Evolutionary conservation across 179 eudicot species (phyloP).

Genomic region (Beta lomatogona): DNA sequence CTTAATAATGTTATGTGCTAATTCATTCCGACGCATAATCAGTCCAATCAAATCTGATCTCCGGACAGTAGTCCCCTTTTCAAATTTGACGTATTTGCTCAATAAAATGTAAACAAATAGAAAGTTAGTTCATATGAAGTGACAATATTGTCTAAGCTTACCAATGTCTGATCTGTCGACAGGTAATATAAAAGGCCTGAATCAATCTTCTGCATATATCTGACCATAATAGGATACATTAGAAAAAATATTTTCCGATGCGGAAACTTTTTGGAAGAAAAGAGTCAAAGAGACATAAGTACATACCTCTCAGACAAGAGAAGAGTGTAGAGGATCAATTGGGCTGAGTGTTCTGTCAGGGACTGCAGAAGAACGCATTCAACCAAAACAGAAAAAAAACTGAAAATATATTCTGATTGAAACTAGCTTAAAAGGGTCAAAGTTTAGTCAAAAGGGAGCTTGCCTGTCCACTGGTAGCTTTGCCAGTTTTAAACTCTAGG

Average conservation of each 20-base stretch:
- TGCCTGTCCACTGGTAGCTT: conserved; percentile 92
- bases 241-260: neutral
- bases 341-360: conserved; percentile 90
- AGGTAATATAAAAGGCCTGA: conserved; percentile 90
- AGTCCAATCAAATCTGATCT: conserved; percentile 92
- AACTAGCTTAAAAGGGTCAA: conserved; percentile 6
- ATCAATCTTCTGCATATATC: conserved; percentile 73
- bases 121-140: neutral
- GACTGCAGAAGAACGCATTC: conserved; percentile 52
- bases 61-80: conserved; percentile 64
- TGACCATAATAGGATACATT: conserved; percentile 34
- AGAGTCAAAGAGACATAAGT: neutral
- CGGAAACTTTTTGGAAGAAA: conserved; percentile 1
- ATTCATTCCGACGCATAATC: conserved; percentile 97
- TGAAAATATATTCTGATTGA: conserved; percentile 1
- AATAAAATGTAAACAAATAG: neutral
- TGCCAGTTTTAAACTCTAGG: conserved; percentile 95
- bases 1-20: conserved; percentile 82
- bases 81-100: conserved; percentile 19
- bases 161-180: conserved; percentile 86
- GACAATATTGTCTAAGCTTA: conserved; percentile 29
- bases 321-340: conserved; percentile 90
- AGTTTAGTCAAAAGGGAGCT: conserved; percentile 25
- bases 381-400: conserved; percentile 18
- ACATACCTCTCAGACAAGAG: conserved; percentile 96